These are phyloP conservation scores for Amoebophrya sp. DNA, from an alignment of 169 alveolate species.

Conservation along the genomic window DNA sequence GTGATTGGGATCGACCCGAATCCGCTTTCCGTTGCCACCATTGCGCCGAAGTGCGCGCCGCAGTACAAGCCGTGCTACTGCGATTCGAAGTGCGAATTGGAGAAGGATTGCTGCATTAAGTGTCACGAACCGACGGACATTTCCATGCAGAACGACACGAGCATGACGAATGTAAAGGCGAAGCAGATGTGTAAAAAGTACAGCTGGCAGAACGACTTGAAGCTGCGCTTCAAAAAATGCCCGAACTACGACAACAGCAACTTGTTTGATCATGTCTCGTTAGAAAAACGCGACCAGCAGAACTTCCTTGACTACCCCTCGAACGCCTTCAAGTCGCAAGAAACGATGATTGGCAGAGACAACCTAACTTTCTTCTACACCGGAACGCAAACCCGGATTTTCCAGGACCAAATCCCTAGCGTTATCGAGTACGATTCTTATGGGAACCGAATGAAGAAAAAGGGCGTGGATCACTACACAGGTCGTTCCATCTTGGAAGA, in stretches of 20 bases:
- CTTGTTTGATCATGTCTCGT: not conserved
- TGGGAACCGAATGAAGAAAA: constrained; percentile 7
- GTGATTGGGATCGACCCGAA: not conserved
- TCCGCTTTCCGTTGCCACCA: not conserved
- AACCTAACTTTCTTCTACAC: not conserved
- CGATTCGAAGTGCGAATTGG: not conserved
- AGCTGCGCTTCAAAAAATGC: not conserved
- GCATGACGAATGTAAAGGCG: too few species aligned
- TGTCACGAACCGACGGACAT: not conserved
- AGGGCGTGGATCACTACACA: not conserved
- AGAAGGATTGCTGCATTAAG: not conserved
- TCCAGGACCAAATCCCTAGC: not conserved
- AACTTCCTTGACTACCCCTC: not conserved
- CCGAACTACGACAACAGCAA: not conserved
- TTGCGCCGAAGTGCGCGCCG: not conserved
- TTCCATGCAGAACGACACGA: not conserved
- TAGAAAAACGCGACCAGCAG: not conserved
- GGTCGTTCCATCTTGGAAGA: not conserved
- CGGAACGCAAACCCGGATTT: not conserved
- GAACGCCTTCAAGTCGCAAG: not conserved
- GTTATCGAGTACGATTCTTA: not conserved
- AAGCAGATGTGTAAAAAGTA: not conserved
- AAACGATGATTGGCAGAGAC: not conserved
- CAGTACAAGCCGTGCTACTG: not conserved
- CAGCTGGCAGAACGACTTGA: not conserved